phyloP scores from a whole-genome alignment of 1,139 yeast genomes.

The Nakaseomyces uthaithaninus region DNA sequence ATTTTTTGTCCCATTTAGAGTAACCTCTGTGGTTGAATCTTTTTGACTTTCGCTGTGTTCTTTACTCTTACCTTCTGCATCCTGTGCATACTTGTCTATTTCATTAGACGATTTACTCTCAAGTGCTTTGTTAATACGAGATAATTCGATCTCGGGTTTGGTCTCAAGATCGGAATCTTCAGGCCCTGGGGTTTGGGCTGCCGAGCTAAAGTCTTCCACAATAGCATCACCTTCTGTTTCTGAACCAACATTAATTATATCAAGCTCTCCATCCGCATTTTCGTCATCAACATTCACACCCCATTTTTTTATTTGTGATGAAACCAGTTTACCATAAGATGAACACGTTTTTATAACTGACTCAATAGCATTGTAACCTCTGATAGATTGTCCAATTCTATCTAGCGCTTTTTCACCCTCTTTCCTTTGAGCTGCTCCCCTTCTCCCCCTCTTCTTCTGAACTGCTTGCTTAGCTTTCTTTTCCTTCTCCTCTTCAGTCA shows the following conservation, averaged over 20 bases:
- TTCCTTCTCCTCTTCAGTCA: slow-evolving; percentile 28
- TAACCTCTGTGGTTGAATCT: background rate
- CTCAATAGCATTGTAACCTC: slow-evolving; percentile 92
- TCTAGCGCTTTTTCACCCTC: slow-evolving; percentile 73
- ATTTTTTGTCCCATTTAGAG: slow-evolving; percentile 18
- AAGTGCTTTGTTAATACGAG: background rate
- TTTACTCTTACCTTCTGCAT: background rate
- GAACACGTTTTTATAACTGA: slow-evolving; percentile 79
- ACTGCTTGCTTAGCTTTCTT: slow-evolving; percentile 11
- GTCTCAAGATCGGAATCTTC: slow-evolving; percentile 5
- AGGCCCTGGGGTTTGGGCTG: slow-evolving; percentile 18
- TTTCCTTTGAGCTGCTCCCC: slow-evolving; percentile 43
- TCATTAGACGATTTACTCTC: slow-evolving; percentile 25
- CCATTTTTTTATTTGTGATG: slow-evolving; percentile 73
- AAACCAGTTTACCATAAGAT: slow-evolving; percentile 61
- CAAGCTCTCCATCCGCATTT: slow-evolving; percentile 36
- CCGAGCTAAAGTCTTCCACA: slow-evolving; percentile 25
- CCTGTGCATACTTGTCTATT: background rate
- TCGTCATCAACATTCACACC: slow-evolving; percentile 63
- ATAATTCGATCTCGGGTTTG: slow-evolving; percentile 1
- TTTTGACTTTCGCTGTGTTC: slow-evolving; percentile 25
- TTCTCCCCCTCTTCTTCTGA: slow-evolving; percentile 23
- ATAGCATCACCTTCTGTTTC: slow-evolving; percentile 32
- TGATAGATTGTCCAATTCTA: slow-evolving; percentile 56
- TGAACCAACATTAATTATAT: slow-evolving; percentile 30